phyloP scores from a whole-genome alignment of 106 monocot genomes.

The Dendrobium huoshanense region DNA sequence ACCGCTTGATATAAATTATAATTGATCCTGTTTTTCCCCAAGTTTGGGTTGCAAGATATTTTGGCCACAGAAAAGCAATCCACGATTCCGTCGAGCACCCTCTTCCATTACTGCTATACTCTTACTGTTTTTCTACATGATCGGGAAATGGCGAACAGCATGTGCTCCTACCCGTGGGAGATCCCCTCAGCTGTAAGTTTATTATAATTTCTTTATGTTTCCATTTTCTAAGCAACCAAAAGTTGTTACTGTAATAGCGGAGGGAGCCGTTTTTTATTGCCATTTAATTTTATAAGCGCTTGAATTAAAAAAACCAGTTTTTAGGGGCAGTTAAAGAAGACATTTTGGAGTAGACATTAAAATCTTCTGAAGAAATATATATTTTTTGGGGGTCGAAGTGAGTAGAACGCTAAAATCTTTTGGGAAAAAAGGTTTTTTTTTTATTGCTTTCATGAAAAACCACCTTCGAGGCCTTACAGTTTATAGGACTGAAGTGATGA shows the following conservation, averaged over 20 bases:
- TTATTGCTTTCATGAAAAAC: too few relatives aligned
- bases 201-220: not conserved
- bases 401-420: too few relatives aligned
- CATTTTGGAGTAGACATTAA: too few relatives aligned
- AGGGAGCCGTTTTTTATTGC: not conserved
- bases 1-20: too few relatives aligned
- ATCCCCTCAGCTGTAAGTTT: not conserved
- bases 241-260: not conserved
- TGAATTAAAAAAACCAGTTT: too few relatives aligned
- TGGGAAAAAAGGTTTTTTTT: too few relatives aligned
- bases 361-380: too few relatives aligned
- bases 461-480: not conserved
- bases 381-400: too few relatives aligned
- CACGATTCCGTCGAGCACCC: not conserved
- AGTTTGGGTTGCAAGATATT: too few relatives aligned
- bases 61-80: constrained; percentile 1
- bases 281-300: too few relatives aligned
- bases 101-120: not conserved
- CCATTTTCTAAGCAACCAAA: not conserved
- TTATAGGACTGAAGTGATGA: not conserved
- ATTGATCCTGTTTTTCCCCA: too few relatives aligned
- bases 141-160: not conserved
- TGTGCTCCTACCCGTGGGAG: not conserved
- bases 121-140: not conserved
- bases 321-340: too few relatives aligned